phyloP scores from a whole-genome alignment of 495 filamentous ascomycete species.

The Penicillium longicatenatum region DNA sequence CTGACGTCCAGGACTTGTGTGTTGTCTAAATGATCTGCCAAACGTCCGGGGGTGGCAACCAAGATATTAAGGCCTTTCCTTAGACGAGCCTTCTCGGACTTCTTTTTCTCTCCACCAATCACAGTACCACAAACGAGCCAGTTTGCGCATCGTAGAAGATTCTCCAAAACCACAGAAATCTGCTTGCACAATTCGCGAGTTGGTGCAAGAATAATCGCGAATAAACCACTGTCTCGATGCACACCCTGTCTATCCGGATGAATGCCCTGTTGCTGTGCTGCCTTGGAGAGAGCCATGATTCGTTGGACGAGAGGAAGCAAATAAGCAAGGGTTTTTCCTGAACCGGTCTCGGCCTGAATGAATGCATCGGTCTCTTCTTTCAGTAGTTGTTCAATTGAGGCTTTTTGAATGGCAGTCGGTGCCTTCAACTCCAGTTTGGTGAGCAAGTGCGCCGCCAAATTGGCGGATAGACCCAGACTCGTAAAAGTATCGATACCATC shows the following conservation, averaged over 20 bases:
- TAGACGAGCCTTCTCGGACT: conserved; percentile 90
- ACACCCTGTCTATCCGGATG: conserved; percentile 30
- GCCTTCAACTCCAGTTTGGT: conserved; percentile 86
- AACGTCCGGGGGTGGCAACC: conserved; percentile 87
- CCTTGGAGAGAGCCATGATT: conserved; percentile 70
- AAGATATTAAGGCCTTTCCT: conserved; percentile 94
- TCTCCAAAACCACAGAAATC: conserved; percentile 81
- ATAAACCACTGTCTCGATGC: conserved; percentile 83
- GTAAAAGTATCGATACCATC: conserved; percentile 83
- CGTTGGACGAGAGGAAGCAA: conserved; percentile 87
- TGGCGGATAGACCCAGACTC: conserved; percentile 73
- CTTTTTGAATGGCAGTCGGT: conserved; percentile 92
- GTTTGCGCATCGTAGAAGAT: conserved; percentile 75
- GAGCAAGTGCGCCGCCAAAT: conserved; percentile 78
- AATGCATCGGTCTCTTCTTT: conserved; percentile 89
- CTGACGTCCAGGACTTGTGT: conserved; percentile 86
- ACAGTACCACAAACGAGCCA: conserved; percentile 93
- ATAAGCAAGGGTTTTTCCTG: conserved; percentile 95
- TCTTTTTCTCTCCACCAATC: conserved; percentile 95
- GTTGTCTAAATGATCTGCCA: conserved; percentile 88
- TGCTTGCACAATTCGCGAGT: conserved; percentile 94
- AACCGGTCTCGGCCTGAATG: conserved; percentile 95
- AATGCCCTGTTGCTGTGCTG: conserved; percentile 16
- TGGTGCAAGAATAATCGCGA: conserved; percentile 87
- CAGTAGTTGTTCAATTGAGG: conserved; percentile 74